Evolutionary conservation across 176 grass and related monocot genomes (phyloP).

Genomic region (Lolium rigidum): DNA sequence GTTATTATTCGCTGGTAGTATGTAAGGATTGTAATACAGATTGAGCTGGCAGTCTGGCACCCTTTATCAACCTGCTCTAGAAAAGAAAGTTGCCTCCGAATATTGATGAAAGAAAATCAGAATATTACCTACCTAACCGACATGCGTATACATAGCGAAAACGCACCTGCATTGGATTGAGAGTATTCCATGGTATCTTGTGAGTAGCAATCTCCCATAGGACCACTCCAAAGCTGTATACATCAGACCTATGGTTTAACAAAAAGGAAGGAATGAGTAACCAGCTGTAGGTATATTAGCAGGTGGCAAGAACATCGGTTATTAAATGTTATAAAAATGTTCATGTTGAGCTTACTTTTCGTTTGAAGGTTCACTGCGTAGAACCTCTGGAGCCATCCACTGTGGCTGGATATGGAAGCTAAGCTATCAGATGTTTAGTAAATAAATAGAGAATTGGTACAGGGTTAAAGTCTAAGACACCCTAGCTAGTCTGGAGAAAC

Average conservation of each 20-base stretch:
- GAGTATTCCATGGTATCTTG: conserved; percentile 96
- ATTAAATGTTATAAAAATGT: background rate
- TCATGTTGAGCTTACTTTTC: conserved; percentile 65
- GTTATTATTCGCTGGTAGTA: background rate
- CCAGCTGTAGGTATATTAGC: background rate
- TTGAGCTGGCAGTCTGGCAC: background rate
- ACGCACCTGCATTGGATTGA: conserved; percentile 87
- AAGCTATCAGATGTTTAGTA: conserved; percentile 34
- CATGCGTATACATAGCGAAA: background rate
- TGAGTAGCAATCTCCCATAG: conserved; percentile 90
- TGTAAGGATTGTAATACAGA: background rate
- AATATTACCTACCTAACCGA: background rate
- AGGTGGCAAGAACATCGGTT: background rate
- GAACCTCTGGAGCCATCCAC: conserved; percentile 98
- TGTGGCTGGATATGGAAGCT: conserved; percentile 68
- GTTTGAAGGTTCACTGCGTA: conserved; percentile 92
- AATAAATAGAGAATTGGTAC: conserved; percentile 32
- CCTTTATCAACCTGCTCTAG: background rate
- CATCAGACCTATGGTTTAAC: conserved; percentile 73
- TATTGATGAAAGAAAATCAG: background rate
- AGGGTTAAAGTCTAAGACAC: conserved; percentile 22
- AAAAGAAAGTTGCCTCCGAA: background rate
- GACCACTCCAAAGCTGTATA: conserved; percentile 93
- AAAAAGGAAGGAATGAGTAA: conserved; percentile 34
- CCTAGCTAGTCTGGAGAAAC: conserved; percentile 5